Percentiles rank a stretch among this genome's conserved stretches.
phyloP scores from a whole-genome alignment of 2,329 filamentous ascomycete species.

The Elsinoe ampelina region DNA sequence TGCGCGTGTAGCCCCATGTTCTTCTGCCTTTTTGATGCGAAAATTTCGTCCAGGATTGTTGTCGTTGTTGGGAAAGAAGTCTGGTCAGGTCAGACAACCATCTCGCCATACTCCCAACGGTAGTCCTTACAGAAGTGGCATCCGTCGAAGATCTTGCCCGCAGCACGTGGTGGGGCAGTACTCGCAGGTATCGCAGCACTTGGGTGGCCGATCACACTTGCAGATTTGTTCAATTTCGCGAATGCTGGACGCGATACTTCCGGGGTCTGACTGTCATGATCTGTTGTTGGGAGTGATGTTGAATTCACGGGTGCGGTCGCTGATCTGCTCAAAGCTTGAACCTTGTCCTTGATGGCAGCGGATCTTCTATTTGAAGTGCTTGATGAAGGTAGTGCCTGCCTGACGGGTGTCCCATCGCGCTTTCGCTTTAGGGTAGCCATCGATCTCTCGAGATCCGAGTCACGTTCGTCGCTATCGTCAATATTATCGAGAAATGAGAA shows the following conservation, averaged over 20 bases:
- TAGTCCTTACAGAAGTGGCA: constrained; percentile 23
- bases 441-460: constrained; percentile 20
- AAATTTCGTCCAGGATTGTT: constrained; percentile 55
- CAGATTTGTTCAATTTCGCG: background rate
- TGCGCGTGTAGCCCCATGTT: constrained; percentile 67
- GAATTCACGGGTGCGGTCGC: background rate
- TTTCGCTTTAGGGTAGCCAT: constrained; percentile 16
- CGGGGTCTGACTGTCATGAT: background rate
- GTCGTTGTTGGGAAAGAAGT: constrained; percentile 76
- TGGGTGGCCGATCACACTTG: background rate
- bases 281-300: no score
- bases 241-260: background rate
- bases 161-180: background rate
- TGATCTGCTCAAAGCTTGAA: background rate
- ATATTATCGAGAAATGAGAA: constrained; percentile 20
- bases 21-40: constrained; percentile 64
- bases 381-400: background rate
- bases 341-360: background rate
- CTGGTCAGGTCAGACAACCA: constrained; percentile 21
- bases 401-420: background rate
- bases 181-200: background rate
- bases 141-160: constrained; percentile 21
- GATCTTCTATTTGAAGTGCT: background rate
- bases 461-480: constrained; percentile 18
- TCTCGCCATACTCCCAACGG: background rate